Base-by-base conservation (phyloP, 306 rosid genomes). In the Luffa acutangula region DNA sequence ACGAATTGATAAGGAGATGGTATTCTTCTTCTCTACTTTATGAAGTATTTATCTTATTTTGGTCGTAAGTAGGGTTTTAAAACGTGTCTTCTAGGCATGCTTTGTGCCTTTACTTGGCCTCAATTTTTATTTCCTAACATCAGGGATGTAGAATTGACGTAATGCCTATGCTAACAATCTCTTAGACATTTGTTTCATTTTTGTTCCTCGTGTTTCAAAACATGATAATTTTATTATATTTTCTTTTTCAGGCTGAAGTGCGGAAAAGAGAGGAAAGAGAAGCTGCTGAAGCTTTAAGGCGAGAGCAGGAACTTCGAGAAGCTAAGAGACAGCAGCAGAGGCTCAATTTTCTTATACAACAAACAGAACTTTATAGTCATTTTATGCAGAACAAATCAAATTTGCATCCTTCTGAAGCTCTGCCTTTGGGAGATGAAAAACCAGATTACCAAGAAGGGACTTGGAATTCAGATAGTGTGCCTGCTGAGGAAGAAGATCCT, bases 241-340 rank as follows among this genome's bases (percentile, higher is more conserved):
- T 51, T 9, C 58, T 63, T 52, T 83, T 78, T 83, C 84, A 96
- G 99, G 89, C 90, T 3, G 99, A 96, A 87, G 91, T 93, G 78
- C 90, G 97, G 90, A 96, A 81, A 75, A 91, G 85, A 85, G 98
- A 96, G 89, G 99, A 96, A 86, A 93, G 81, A 85, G 99, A 96
- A 88, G 99, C 97, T 74, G 94, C 97, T 81, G 99, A 96, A 90
- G 93, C 96, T 79, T 84, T 91, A 88, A 93, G 93, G 83, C 96
- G 98, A 5, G 97, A 93, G 67, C 98, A 96, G 84, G 99, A 96
- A 86, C 90, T 90, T 74, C 92, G 99, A 78, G 99, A 96, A 85
- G 96, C 99, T 62, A 96, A 91, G 97, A 91, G 99, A 83, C 99
- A 96, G 78, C 96, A 93, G 88, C 99, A 96, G 84, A 89, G 97